phyloP scores from a whole-genome alignment of 495 filamentous ascomycete species.

The Bacidia rubella region DNA sequence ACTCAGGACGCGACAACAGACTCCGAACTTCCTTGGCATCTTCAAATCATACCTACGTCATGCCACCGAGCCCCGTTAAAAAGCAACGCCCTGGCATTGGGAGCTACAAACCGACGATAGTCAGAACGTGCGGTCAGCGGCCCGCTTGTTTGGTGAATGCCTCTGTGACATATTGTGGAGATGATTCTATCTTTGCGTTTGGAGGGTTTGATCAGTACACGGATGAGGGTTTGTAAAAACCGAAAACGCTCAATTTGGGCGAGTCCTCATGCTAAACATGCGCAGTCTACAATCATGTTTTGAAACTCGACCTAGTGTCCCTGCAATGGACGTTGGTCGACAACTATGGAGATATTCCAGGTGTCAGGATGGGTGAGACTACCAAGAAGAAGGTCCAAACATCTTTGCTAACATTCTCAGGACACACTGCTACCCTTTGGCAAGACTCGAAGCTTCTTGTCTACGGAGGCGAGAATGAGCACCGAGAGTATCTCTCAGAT shows the following conservation, averaged over 20 bases:
- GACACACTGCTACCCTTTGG: constrained; percentile 91
- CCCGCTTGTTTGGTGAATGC: constrained; percentile 95
- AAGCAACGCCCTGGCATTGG: constrained; percentile 48
- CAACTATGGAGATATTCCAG: constrained; percentile 97
- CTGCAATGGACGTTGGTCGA: constrained; percentile 91
- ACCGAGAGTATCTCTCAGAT: constrained; percentile 86
- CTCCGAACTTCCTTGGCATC: constrained; percentile 36
- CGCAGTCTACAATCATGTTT: constrained; percentile 90
- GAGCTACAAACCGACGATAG: constrained; percentile 67
- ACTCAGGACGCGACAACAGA: not conserved
- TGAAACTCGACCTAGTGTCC: constrained; percentile 70
- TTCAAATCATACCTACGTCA: constrained; percentile 68
- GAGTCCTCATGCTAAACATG: constrained; percentile 11
- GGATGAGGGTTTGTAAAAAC: constrained; percentile 55
- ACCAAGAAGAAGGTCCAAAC: not conserved
- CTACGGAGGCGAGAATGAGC: constrained; percentile 96
- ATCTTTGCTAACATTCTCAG: constrained; percentile 37
- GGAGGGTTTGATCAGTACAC: constrained; percentile 99
- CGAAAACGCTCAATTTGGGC: not conserved
- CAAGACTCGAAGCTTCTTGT: constrained; percentile 87
- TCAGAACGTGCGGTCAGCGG: constrained; percentile 67
- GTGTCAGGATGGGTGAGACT: constrained; percentile 83
- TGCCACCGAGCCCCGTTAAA: constrained; percentile 62
- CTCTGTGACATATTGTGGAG: constrained; percentile 90
- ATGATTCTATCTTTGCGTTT: constrained; percentile 94